These are phyloP conservation scores for Paramecium caudatum DNA, from an alignment of 73 alveolate species.

Conservation along the genomic window DNA sequence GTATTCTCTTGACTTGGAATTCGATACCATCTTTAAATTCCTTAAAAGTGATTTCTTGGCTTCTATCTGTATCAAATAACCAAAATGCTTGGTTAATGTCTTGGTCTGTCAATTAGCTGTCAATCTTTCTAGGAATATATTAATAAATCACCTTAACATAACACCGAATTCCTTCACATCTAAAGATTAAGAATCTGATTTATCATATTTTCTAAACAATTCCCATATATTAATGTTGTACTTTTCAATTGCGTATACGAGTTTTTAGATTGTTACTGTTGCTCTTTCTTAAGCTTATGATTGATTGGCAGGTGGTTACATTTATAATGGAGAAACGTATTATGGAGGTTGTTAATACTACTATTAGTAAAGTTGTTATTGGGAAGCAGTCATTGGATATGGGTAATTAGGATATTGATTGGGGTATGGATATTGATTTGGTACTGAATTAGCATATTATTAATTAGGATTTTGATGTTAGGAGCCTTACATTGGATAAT, in stretches of 20 bases:
- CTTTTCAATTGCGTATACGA: conserved; percentile 28
- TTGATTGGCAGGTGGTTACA: background rate
- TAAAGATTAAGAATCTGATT: background rate
- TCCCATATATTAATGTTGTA: conserved; percentile 50
- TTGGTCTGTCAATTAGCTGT: conserved; percentile 33
- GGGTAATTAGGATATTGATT: background rate
- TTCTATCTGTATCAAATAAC: conserved; percentile 42
- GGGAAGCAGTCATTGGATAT: too few relatives aligned
- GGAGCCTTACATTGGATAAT: background rate
- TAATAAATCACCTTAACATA: conserved; percentile 12
- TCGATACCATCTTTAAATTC: conserved; percentile 44
- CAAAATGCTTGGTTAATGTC: conserved; percentile 23
- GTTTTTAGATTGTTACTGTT: background rate
- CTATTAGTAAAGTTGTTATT: too few relatives aligned
- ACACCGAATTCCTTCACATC: conserved; percentile 58
- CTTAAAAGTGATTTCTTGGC: conserved; percentile 33
- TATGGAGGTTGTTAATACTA: background rate
- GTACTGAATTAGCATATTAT: too few relatives aligned
- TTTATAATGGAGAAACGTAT: background rate
- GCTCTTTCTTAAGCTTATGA: conserved; percentile 6
- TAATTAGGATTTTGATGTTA: too few relatives aligned
- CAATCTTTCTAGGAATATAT: conserved; percentile 15
- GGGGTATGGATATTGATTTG: too few relatives aligned
- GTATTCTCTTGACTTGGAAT: background rate
- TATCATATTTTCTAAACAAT: conserved; percentile 58